Base-by-base conservation (phyloP, 106 monocot species). In the Amphibolis antarctica region DNA sequence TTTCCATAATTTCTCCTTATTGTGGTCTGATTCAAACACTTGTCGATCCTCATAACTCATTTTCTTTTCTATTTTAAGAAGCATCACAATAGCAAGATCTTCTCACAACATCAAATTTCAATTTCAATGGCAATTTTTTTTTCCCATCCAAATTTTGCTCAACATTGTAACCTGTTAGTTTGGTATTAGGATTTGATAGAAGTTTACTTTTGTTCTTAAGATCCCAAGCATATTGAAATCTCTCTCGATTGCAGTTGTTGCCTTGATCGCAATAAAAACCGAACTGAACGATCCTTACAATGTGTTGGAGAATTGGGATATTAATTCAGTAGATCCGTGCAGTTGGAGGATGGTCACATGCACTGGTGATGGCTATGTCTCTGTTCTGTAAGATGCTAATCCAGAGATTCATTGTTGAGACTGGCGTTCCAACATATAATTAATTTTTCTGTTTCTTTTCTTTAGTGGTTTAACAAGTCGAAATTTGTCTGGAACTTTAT, bases 301-400 rank as follows among this genome's bases (percentile, higher is more conserved):
- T 62, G 89, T 89, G 44, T 59, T 94, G 43, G 84, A 82, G 54
- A 89, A 84, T 72, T 94, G 94, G 94, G 94, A 94, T 67, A 82
- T 89, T 15, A 94, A 89, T 66, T 89, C 94, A 4, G 94, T 94
- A 1, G 94, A 94, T 84, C 94, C 94, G 45, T 94, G 94, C 66
- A 94, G 94, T 73, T 94, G 94, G 94, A 89, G 94, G 65, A 89
- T 89, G 94, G 76, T 94, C 66, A 94, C 94, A 27, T 94, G 94
- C 77, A 79, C 81, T 50, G 44, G 74, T 4, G 94, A 94, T 73
- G 94, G 89, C 71, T 94, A 75, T 66, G 89, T 94, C 28, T 89
- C 93, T 62, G 79, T 77, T 46, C 48, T 94, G 94, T 94, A 78
- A 77, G 89, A 56, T 68, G 3, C 36, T 42, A 21, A 55, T 15